Base-by-base conservation (phyloP, 1,284 basidiomycete genomes). In the Irpex sp. region DNA sequence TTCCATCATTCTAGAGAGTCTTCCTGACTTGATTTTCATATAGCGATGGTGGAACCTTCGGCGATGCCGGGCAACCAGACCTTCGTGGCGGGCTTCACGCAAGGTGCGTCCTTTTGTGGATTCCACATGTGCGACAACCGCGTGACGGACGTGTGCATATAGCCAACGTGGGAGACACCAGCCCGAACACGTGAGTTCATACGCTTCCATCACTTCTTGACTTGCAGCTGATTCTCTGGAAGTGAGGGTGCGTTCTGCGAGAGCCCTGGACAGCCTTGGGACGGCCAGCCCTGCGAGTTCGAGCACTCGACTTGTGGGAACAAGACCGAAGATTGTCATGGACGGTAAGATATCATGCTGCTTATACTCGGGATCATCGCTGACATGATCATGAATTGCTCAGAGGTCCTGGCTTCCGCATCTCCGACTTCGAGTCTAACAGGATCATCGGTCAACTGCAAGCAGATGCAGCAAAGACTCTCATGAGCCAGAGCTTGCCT, bases 161-260 rank as follows among this genome's bases (percentile, higher is more conserved):
- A 90, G 88, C 89, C 17, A 91, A 90, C 65, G 89, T 92, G 34
- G 91, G 91, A 2, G 91, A 92, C 70, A 90, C 88, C 6, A 88
- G 81, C 66, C 90, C 90, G 4, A 92, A 92, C 71, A 91, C 87
- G 87, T 89, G 64, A 70, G 87, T 79, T 57, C 19, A n/a, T 5
- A 19, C 36, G 5, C 31, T 60, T 34, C 62, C 17, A 58, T 8
- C 11, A 60, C 11, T 49, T 62, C 9, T 62, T 13, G 55, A 66
- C 26, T 8, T n/a, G 17, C 21, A 17, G 47, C 21, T 26, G 38
- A 44, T 44, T 26, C 56, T 37, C 34, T 8, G 5, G 31, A 13
- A 88, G 88, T 37, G 76, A 87, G 17, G 90, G 90, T 6, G 87
- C 91, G 2, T 90, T 86, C 75, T 93, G 91, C 68, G 87, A 93